Base-by-base conservation (phyloP, 805 yeast genomes). In the Ogataea pini region DNA sequence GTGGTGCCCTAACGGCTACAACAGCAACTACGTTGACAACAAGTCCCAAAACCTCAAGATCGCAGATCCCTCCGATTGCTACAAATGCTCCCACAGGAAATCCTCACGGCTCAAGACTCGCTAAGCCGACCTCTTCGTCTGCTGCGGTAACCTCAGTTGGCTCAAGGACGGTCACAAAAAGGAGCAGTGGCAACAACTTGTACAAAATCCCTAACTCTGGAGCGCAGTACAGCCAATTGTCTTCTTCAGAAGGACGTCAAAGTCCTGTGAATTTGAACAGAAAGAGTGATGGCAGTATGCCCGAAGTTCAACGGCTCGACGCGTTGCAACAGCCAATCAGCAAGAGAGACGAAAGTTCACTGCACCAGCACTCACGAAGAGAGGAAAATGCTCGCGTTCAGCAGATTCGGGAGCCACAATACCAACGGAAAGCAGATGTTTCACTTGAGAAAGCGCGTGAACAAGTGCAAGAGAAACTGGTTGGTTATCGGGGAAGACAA, bases 1-100 rank as follows among this genome's bases (percentile, higher is more conserved):
- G 45, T n/a, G 52, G 52, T 17, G 45, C 38, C 8, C 47, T 34
- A 3, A 48, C 50, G n/a, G 48, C 54, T 16, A 51, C 54, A 1
- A 46, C 54, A 12, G 49, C 49, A 6, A 49, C 54, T 1, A 46
- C 54, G 8, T 25, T 47, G 9, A 41, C 50, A 6, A 34, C 52
- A 1, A 25, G 28, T 24, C 42, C 50, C 3, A 40, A 45, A 19
- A 43, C 17, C 14, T 6, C 24, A 10, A 34, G 24, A 19, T 9
- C 24, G 4, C 37, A 34, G 9, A n/a, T 10, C 7, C 17, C 37
- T 4, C 37, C 22, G n/a, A 7, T 4, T 17, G 20, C 17, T 7
- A n/a, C 18, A 17, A 17, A 14, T n/a, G n/a, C n/a, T n/a, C n/a
- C n/a, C 36, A 16, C 38, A 36, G 28, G 17, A 3, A 10, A 16